Base-by-base conservation (phyloP, 257 asterid species). In the Marsdenia floribunda region DNA sequence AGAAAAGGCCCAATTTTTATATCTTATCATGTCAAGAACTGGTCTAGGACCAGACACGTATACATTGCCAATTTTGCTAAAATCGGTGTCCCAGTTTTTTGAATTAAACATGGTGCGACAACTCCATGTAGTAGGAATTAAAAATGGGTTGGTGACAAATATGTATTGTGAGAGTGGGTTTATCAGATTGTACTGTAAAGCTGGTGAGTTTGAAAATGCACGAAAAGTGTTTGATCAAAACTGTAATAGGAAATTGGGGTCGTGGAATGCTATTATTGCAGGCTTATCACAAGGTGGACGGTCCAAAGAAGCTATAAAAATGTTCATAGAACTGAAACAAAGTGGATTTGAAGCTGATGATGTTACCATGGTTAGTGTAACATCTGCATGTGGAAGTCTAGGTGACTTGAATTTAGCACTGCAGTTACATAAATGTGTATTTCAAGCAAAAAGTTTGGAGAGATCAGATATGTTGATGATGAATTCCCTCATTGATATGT, bases 191-290 rank as follows among this genome's bases (percentile, higher is more conserved):
- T 92, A 90, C 14, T 83, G 81, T 0, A 90, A 88, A 72, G 82
- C 72, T 0, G 92, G 97, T 14, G 78, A 83, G 4, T 76, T 83
- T 58, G 87, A 77, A 14, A 77, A 82, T 75, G 99, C 97, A 0
- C 82, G 74, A 2, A 85, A 85, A 70, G 86, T 95, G 88, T 95
- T 95, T 73, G 91, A 52, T 42, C 60, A 84, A 70, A 89, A 88
- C 86, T 13, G 78, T 76, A 90, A 85, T 0, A 87, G 96, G 76
- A 82, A 86, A 76, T 73, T 92, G 86, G 99, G 99, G 9, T 88
- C 97, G 42, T 95, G 97, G 97, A 95, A 95, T 79, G 96, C 99
- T 53, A 73, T 90, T 65, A 88, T 92, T 70, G 87, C 87, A 8
- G 98, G 97, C 53, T 71, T 90, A 68, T 87, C 97, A 6, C 99